phyloP scores from a whole-genome alignment of 2,329 filamentous ascomycete species.

The Paradendryphiella salina region DNA sequence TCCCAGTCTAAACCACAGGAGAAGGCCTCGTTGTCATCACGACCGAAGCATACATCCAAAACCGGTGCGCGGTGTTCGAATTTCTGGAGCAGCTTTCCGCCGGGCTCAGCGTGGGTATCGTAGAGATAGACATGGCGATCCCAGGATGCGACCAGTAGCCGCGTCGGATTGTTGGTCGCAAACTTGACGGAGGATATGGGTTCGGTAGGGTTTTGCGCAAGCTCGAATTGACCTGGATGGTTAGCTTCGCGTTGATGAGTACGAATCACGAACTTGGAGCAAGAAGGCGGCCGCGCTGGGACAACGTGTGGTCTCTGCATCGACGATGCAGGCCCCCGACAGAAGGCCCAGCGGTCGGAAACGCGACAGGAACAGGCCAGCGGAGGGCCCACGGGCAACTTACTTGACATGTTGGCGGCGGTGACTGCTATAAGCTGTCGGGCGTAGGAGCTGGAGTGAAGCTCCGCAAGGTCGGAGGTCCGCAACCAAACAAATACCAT shows the following conservation, averaged over 20 bases:
- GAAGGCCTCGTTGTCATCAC: constrained; percentile 80
- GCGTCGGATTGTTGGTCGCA: constrained; percentile 72
- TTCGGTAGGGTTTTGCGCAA: constrained; percentile 80
- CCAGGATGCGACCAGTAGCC: constrained; percentile 91
- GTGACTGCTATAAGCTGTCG: constrained; percentile 2
- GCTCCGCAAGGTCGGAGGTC: constrained; percentile 21
- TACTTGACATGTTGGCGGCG: constrained; percentile 38
- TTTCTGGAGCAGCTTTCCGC: constrained; percentile 68
- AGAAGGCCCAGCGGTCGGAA: neutral
- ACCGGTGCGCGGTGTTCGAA: constrained; percentile 84
- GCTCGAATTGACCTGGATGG: constrained; percentile 69
- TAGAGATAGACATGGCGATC: constrained; percentile 91
- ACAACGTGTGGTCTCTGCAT: neutral
- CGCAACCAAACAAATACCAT: constrained; percentile 18
- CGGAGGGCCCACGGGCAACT: neutral
- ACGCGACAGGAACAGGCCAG: neutral
- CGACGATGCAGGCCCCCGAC: neutral
- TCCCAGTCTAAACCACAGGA: constrained; percentile 84
- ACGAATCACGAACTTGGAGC: neutral
- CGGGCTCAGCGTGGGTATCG: constrained; percentile 65
- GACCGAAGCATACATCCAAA: constrained; percentile 88
- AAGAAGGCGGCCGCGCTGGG: neutral
- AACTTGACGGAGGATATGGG: constrained; percentile 86
- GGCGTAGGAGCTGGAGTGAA: constrained; percentile 19
- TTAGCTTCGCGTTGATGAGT: neutral